Conservation (phyloP, 2,329 filamentous ascomycete species). For the Triangularia setosa region DNA sequence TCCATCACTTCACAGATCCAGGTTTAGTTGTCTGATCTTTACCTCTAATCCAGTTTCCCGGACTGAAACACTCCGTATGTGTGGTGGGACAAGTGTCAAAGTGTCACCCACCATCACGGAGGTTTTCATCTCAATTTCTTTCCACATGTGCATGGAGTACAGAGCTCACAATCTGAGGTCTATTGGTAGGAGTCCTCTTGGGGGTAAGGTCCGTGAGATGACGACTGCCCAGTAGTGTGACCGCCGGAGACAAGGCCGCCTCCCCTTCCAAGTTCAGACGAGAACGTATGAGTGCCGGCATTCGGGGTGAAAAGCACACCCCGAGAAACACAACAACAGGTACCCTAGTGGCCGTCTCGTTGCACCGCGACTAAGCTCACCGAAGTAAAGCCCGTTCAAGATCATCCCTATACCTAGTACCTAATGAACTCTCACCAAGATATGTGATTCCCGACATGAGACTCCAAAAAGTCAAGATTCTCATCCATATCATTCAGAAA, state of each 20-base stretch:
- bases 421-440: neutral
- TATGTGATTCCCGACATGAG: neutral
- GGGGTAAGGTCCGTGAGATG: neutral
- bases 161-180: neutral
- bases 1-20: neutral
- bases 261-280: neutral
- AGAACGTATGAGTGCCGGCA: too few relatives aligned
- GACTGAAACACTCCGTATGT: neutral
- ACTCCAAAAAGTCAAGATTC: neutral
- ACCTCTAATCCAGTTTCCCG: neutral
- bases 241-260: neutral
- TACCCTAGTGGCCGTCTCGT: too few relatives aligned
- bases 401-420: neutral
- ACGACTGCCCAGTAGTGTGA: neutral
- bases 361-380: too few relatives aligned
- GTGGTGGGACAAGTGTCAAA: neutral
- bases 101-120: neutral
- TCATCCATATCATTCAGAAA: neutral
- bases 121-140: neutral
- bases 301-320: too few relatives aligned
- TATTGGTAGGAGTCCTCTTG: neutral
- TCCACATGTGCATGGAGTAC: neutral
- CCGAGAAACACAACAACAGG: too few relatives aligned
- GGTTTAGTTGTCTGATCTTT: neutral
- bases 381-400: too few relatives aligned